phyloP scores from a whole-genome alignment of 495 filamentous ascomycete genomes.

The Trichoderma orchidacearum region DNA sequence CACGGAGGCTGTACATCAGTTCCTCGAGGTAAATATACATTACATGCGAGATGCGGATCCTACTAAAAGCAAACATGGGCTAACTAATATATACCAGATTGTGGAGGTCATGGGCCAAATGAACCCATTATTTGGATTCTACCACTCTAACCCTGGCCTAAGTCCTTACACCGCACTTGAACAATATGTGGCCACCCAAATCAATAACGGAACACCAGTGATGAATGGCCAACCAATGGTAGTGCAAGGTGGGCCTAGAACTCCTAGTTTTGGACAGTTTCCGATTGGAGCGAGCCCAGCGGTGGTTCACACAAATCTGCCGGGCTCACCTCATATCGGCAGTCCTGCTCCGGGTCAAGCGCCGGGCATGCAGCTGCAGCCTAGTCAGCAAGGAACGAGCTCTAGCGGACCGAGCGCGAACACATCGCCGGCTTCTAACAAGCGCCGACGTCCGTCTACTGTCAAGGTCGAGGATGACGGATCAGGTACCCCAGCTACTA shows the following conservation, averaged over 20 bases:
- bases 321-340: slow-evolving; percentile 45
- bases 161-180: slow-evolving; percentile 48
- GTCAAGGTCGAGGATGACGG: slow-evolving; percentile 64
- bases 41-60: not conserved
- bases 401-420: slow-evolving; percentile 67
- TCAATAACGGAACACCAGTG: slow-evolving; percentile 15
- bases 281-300: slow-evolving; percentile 39
- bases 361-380: slow-evolving; percentile 56
- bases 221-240: slow-evolving; percentile 28
- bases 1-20: slow-evolving; percentile 45
- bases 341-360: slow-evolving; percentile 46
- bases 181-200: slow-evolving; percentile 35
- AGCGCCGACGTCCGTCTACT: slow-evolving; percentile 60
- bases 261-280: slow-evolving; percentile 37
- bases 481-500: slow-evolving; percentile 21
- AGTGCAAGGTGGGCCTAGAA: slow-evolving; percentile 15
- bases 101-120: slow-evolving; percentile 65
- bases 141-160: slow-evolving; percentile 41
- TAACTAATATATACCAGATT: slow-evolving; percentile 29
- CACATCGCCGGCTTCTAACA: slow-evolving; percentile 72
- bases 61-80: not conserved
- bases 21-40: slow-evolving; percentile 46
- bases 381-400: slow-evolving; percentile 56
- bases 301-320: slow-evolving; percentile 38
- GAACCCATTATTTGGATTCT: slow-evolving; percentile 51